Evolutionary conservation across 495 filamentous ascomycete species (phyloP), one percentile per base, ranked within the genome.

Genomic region (Lindgomyces ingoldianus): DNA sequence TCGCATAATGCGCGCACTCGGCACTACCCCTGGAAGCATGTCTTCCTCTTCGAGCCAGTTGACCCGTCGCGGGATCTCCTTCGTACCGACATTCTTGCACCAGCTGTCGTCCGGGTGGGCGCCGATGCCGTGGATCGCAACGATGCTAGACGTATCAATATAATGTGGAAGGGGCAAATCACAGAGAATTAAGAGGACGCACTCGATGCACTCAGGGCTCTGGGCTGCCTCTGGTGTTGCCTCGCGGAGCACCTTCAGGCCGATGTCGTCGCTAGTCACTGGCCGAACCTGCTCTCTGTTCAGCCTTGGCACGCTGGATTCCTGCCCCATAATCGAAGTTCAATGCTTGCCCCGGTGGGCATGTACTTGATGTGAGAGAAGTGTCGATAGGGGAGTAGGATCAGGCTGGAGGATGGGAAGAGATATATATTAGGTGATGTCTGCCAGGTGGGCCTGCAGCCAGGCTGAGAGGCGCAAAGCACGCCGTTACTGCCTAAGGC

Each of bases 21-120:
- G 54, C 24, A 62, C 64, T 44, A 67, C 46, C 19, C 66, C 60
- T 41, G 57, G 70, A 33, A 72, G 60, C n/a, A n/a, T n/a, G n/a
- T n/a, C n/a, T n/a, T 29, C 14, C 42, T 70, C 48, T 1, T 46
- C 46, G 22, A 73, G 65, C 69, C 59, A 73, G 57, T 73, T 73
- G 45, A 73, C 62, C 49, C 59, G 69, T 53, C 25, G 57, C 58
- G 45, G 45, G 48, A 27, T 57, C 39, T 58, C 57, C 33, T 29
- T 18, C 22, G 48, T 63, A 42, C 64, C 64, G 54, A 66, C 45
- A 52, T 71, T 73, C 62, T 67, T 71, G 57, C 58, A 65, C 65
- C 65, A 71, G 27, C 22, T 69, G 36, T 73, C 59, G 33, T 39
- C 33, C 14, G 14, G 33, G 14, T 39, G 14, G 33, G 33, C 33